phyloP scores from a whole-genome alignment of 108 stramenopile genomes.

The Cyclotella sp. region DNA sequence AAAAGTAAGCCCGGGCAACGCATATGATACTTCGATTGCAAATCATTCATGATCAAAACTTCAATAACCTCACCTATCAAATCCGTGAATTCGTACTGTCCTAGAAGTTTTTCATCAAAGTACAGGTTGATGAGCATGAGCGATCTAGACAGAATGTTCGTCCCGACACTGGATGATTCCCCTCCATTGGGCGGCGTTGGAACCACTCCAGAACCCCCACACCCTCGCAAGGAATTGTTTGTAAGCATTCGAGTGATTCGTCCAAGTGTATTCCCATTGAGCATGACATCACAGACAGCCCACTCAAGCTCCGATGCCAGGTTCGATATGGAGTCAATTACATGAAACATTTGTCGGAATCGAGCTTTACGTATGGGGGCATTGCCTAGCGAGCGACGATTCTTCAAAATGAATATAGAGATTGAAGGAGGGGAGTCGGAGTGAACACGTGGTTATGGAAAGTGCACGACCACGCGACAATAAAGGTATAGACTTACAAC shows the following conservation, averaged over 20 bases:
- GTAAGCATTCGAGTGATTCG: conserved; percentile 67
- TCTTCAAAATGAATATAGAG: conserved; percentile 3
- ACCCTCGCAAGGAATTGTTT: conserved; percentile 45
- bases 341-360: conserved; percentile 43
- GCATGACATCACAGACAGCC: conserved; percentile 65
- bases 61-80: conserved; percentile 51
- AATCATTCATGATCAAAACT: not conserved
- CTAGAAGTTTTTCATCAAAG: conserved; percentile 81
- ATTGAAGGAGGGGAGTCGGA: not conserved
- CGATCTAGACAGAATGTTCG: conserved; percentile 75
- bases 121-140: conserved; percentile 82
- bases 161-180: conserved; percentile 27
- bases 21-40: conserved; percentile 17
- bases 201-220: conserved; percentile 20
- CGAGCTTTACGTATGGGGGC: conserved; percentile 72
- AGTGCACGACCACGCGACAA: not conserved
- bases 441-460: not conserved
- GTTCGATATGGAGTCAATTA: conserved; percentile 43
- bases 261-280: conserved; percentile 59
- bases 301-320: conserved; percentile 68
- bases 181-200: not conserved
- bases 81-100: conserved; percentile 62
- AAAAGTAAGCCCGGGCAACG: conserved; percentile 37
- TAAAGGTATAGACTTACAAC: conserved; percentile 21
- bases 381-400: conserved; percentile 76